Base-by-base conservation (phyloP, 345 rosid species). In the Arabidopsis thaliana region DNA sequence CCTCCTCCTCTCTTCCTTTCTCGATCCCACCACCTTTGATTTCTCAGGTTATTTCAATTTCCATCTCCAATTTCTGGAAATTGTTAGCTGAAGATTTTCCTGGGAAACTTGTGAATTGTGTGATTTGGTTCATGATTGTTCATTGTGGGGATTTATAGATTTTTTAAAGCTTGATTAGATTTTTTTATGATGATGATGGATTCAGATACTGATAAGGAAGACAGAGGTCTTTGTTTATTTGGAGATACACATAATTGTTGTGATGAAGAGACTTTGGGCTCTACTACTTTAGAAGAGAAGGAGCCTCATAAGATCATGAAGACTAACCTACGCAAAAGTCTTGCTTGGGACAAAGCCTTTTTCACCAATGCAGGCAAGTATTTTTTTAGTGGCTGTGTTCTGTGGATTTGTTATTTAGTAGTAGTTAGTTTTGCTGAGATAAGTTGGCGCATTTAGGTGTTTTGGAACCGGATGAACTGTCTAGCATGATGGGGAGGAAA, bases 271-370 rank as follows among this genome's bases (percentile, higher is more conserved):
- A 65, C 10, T 41, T 7, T 82, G 20, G 67, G 20, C 1, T 80
- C 46, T 42, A 59, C 42, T 42, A 62, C 78, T 42, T 12, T 56
- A 65, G 82, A 79, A 66, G 82, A 67, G 25, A 68, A 57, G 23
- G 87, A 84, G 67, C 75, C 69, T 11, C 81, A 83, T 12, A 81
- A 53, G 63, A 36, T 45, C 40, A 78, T 80, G 42, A 89, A 85
- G 85, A 87, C 67, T 71, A 90, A 87, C 67, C 63, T 90, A 80
- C 89, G 97, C 51, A 88, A 89, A 65, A 94, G 98, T 80, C 85
- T 94, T 82, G 97, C 97, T 4, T 92, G 98, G 98, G 96, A 94
- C 50, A 92, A 79, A 74, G 98, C 96, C 56, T 92, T 94, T 78
- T 92, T 94, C 87, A 94, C 98, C n/a, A 86, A 86, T 75, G 91